Conservation (phyloP, 305 asterid genomes). For the Fraxinus floribunda region DNA sequence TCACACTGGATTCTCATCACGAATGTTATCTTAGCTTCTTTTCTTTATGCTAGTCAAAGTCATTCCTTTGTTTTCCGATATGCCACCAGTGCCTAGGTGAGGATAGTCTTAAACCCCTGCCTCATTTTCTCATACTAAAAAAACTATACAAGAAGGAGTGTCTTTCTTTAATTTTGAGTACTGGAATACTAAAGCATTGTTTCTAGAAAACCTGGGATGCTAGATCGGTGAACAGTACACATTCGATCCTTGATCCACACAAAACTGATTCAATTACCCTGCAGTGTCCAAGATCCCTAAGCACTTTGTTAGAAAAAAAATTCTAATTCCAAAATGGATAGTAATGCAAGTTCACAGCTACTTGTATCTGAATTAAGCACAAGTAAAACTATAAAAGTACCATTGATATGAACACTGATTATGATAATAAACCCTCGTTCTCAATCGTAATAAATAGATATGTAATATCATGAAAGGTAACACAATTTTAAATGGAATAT, state of each 20-base stretch:
- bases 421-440: background rate
- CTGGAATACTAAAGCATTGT: background rate
- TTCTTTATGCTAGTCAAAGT: background rate
- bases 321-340: background rate
- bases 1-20: background rate
- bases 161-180: background rate
- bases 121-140: background rate
- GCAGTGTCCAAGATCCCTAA: constrained; percentile 7
- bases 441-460: background rate
- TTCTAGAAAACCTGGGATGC: constrained; percentile 13
- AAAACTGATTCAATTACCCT: constrained; percentile 1
- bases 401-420: background rate
- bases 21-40: background rate
- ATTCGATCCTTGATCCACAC: background rate
- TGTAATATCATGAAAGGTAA: background rate
- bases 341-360: background rate
- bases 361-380: background rate
- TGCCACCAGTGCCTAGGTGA: background rate
- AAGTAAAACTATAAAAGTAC: background rate
- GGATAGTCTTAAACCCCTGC: background rate
- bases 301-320: background rate
- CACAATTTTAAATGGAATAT: background rate
- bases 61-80: background rate
- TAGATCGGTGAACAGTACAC: background rate
- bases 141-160: background rate